Evolutionary conservation across 169 alveolate genomes (phyloP), one percentile per base, ranked within the genome.

Genomic region (Babesia microti): DNA sequence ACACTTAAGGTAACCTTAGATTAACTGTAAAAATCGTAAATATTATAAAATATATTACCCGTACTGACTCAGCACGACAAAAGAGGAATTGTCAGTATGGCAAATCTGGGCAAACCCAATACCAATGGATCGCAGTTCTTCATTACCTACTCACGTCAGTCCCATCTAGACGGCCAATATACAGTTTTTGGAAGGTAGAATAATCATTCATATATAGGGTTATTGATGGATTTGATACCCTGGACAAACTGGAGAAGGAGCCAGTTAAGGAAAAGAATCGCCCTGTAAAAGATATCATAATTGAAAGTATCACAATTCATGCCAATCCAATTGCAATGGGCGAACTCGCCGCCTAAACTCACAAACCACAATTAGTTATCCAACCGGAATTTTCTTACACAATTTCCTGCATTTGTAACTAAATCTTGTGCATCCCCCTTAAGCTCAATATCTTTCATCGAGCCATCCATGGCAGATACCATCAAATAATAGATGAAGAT

Each of bases 81-180:
- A 50, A 51, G 91, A 27, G 95, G 95, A 17, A 58, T 74, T n/a
- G 65, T 88, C 29, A 80, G 93, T 15, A 89, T 89, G 96, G 94
- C 94, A 35, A 84, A 87, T 61, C 81, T 61, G 35, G 92, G 93
- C 17, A 69, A 76, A 33, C 88, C 90, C 5, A 79, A 84, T 59
- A 85, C 94, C 55, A 89, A 89, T 52, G 92, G 94, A 24, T 84
- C 93, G 9, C 96, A 89, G 71, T 89, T 89, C 61, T 89, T 89
- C 68, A 79, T 89, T 43, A 86, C 94, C 24, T 86, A 89, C 63
- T 82, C 91, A 3, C 79, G 89, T 39, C 91, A 83, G 49, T 91
- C 93, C 23, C 96, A 89, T 43, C 80, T 89, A 21, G 85, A 89
- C 48, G 93, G 93, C 21, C 79, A 55, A 19, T 89, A 83, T 76